Percentiles rank a stretch among this genome's conserved stretches.
phyloP scores from a whole-genome alignment of 2,329 filamentous ascomycete species.

The Allantophomopsis lycopodina region DNA sequence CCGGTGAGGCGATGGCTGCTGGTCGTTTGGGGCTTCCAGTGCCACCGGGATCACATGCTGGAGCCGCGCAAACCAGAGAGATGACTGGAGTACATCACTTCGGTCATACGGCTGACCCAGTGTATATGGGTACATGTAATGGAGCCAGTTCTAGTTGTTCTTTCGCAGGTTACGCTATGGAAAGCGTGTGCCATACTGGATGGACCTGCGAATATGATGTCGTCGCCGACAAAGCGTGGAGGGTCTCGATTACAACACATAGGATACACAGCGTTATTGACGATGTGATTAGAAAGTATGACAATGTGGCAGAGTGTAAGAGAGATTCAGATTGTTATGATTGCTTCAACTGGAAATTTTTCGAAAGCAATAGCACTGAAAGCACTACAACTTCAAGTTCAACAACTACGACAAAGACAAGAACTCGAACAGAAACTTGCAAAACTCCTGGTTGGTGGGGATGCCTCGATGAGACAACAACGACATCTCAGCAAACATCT shows the following conservation, averaged over 20 bases:
- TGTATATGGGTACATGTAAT: constrained; percentile 90
- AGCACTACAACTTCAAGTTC: constrained; percentile 49
- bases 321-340: constrained; percentile 73
- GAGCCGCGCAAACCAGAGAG: constrained; percentile 54
- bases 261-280: constrained; percentile 80
- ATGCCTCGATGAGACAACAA: constrained; percentile 27
- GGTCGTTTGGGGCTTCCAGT: constrained; percentile 72
- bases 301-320: constrained; percentile 63
- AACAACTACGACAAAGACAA: constrained; percentile 43
- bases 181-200: constrained; percentile 84
- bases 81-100: constrained; percentile 79
- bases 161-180: constrained; percentile 84
- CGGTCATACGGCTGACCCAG: constrained; percentile 88
- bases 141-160: constrained; percentile 81
- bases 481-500: constrained; percentile 11
- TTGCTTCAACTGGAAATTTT: constrained; percentile 89
- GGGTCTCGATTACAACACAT: constrained; percentile 82
- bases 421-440: constrained; percentile 71
- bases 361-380: constrained; percentile 80
- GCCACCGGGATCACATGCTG: constrained; percentile 64
- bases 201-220: constrained; percentile 85
- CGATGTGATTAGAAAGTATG: constrained; percentile 76
- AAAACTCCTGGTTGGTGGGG: constrained; percentile 78
- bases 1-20: constrained; percentile 80
- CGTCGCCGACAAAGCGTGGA: constrained; percentile 81